Base-by-base conservation (phyloP, 352 stramenopile species). In the Blastocystis sp. region DNA sequence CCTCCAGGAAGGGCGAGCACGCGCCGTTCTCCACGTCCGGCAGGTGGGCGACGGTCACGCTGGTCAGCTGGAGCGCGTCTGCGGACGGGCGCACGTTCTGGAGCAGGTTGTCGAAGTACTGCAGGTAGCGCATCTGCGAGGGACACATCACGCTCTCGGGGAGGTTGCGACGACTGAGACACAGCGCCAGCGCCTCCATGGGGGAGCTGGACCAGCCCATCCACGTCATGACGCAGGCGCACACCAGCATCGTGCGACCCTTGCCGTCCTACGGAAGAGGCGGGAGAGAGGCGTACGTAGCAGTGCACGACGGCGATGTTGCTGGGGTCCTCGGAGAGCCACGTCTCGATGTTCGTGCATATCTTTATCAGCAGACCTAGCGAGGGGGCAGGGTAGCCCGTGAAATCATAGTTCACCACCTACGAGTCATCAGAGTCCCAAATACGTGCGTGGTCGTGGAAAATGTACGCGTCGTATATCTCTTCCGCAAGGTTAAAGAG, bases 401-500 rank as follows among this genome's bases (percentile, higher is more conserved):
- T 39, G 55, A 87, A 87, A 75, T 87, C 41, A 34, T 87, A 87
- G 18, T 68, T 75, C 7, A 62, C 61, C 41, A 87, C 75, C 45
- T 87, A 54, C 11, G n/a, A 59, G 50, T 18, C n/a, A 62, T 59
- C 29, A 68, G 1, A 68, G 13, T 41, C 9, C 1, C 37, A 26
- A 55, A 26, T 7, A 66, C 8, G 23, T 39, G 64, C 73, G 13
- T 2, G 13, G 26, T 55, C 53, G 45, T 88, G 43, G 66, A 88
- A 88, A 5, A 88, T 34, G 11, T 63, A 45, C 20, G 56, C 29
- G 26, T 88, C 77, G 55, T 88, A 88, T 9, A 29, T 77, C 66
- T 88, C 77, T 63, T 88, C 77, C 2, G 62, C 63, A 18, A 88
- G 66, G 45, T 88, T 88, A 18, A 79, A 88, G 5, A 88, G 20